Evolutionary conservation across 495 filamentous ascomycete species (phyloP).

Genomic region (Tricharina praecox): DNA sequence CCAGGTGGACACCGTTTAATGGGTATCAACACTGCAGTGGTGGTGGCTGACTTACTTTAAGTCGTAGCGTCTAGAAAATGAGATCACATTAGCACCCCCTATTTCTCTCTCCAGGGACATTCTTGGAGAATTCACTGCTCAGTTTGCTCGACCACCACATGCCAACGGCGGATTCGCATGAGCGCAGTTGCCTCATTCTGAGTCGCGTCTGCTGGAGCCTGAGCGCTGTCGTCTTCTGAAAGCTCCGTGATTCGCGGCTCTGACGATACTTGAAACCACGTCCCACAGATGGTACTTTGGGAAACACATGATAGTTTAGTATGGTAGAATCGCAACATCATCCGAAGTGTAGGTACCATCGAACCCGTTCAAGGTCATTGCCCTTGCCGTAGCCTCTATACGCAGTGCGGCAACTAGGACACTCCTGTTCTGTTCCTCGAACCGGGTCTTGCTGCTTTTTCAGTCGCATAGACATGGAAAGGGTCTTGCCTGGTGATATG

Average conservation of each 20-base stretch:
- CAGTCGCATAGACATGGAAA: constrained; percentile 9
- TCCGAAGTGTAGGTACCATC: constrained; percentile 2
- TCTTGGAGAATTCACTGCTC: too few species aligned
- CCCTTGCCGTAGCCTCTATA: neutral
- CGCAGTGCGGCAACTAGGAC: neutral
- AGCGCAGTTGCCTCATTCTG: too few species aligned
- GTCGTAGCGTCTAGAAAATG: too few species aligned
- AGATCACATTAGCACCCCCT: too few species aligned
- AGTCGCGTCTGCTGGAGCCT: too few species aligned
- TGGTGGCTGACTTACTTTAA: too few species aligned
- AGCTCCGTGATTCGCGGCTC: neutral
- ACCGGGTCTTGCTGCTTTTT: neutral
- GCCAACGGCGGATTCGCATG: too few species aligned
- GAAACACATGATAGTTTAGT: neutral
- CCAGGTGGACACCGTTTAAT: too few species aligned
- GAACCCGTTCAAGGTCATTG: constrained; percentile 1
- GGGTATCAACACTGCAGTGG: too few species aligned
- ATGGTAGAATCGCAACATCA: too few species aligned
- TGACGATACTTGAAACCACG: constrained; percentile 4
- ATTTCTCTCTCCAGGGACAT: too few species aligned
- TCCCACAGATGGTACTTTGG: constrained; percentile 1
- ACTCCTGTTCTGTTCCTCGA: neutral
- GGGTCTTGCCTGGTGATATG: constrained; percentile 1
- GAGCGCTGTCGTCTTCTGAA: neutral
- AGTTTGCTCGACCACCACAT: too few species aligned